phyloP scores from a whole-genome alignment of 495 filamentous ascomycete species.

The Aspergillus ostianus region DNA sequence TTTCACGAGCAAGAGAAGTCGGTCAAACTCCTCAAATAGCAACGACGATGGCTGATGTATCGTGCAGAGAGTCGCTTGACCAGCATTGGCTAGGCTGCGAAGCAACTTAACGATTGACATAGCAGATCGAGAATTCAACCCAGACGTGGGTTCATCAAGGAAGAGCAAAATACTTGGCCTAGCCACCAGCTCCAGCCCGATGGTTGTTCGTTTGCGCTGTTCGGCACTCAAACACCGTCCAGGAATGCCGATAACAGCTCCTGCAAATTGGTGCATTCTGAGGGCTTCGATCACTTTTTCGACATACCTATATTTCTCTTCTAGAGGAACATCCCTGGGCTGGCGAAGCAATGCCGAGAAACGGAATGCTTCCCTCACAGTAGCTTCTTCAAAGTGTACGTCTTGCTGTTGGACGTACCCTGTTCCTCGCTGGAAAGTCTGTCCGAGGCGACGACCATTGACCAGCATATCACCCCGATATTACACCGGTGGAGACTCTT shows the following conservation, averaged over 20 bases:
- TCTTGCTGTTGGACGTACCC: constrained; percentile 94
- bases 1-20: not conserved
- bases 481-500: constrained; percentile 45
- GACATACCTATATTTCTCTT: constrained; percentile 84
- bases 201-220: constrained; percentile 3
- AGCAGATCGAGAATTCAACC: not conserved
- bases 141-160: constrained; percentile 4
- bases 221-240: constrained; percentile 35
- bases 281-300: constrained; percentile 89
- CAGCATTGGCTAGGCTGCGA: not conserved
- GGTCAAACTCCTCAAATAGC: constrained; percentile 72
- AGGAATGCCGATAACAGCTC: constrained; percentile 22
- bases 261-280: constrained; percentile 60
- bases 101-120: not conserved
- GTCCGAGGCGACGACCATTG: constrained; percentile 53
- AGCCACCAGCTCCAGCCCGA: not conserved
- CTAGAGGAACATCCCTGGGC: constrained; percentile 60
- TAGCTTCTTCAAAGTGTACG: constrained; percentile 76
- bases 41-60: constrained; percentile 25
- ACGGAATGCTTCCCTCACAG: constrained; percentile 75
- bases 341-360: constrained; percentile 87
- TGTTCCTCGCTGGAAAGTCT: constrained; percentile 82
- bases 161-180: not conserved
- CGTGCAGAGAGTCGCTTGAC: constrained; percentile 1
- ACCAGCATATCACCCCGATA: constrained; percentile 52